Base-by-base conservation (phyloP, 2,329 filamentous ascomycete species). In the Fonsecaea multimorphosa region DNA sequence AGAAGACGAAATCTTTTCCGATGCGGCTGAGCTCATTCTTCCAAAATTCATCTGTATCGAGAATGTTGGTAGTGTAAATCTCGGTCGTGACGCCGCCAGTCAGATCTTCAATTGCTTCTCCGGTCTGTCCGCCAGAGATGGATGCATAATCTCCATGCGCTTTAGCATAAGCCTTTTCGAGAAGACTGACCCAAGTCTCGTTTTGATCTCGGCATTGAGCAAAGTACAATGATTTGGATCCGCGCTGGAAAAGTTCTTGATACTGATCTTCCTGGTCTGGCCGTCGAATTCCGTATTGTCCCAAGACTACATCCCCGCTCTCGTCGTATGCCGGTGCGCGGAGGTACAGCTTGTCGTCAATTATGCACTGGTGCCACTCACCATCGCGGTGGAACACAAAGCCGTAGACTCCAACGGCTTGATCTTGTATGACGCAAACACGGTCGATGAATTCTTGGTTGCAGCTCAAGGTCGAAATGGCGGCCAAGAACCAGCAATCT, bases 291-390 rank as follows among this genome's bases (percentile, higher is more conserved):
- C 92, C 89, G 72, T 92, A 86, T 74, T 92, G 85, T 27, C 92
- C 82, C 61, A 91, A 85, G 44, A 91, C 86, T 74, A 93, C 90
- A 75, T 91, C 85, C 58, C 90, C 88, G 0, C 87, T 89, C 32
- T 91, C 91, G 70, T 96, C 91, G 81, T 92, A 96, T 74, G 91
- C 89, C 3, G 92, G 90, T 1, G 91, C 92, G 66, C 89, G 91
- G 22, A 96, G 85, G 75, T 91, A 96, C 3, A 97, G 84, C 78
- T 96, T 96, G 77, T 97, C 93, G 74, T 97, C 93, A 66, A 97
- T 88, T 68, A 97, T 93, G 65, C 91, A 93, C 72, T 93, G 93
- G 63, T 94, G 91, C 93, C 93, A 97, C 77, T 95, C 91, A 58
- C 92, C 92, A 71, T 95, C 91, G 85, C 91, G 86, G 76, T 91